Evolutionary conservation across 768 basidiomycete species (phyloP), one percentile per base, ranked within the genome.

Genomic region (Favolaschia claudopus): DNA sequence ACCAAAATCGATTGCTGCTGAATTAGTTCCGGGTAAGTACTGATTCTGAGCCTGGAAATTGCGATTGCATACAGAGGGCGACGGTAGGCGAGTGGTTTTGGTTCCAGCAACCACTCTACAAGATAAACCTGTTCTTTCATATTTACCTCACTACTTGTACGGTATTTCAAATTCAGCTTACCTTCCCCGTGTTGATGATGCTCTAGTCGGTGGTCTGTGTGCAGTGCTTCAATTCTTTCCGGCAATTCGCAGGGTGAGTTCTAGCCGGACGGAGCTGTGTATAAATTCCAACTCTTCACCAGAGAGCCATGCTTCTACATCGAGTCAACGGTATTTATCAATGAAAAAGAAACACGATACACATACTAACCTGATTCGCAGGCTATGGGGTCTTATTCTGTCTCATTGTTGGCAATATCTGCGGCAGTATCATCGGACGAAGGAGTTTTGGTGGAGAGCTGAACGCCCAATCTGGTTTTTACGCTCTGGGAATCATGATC

Each of bases 1-100:
- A 51, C 60, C 60, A 8, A 13, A 3, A 12, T 38, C n/a, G 25
- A 54, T 25, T 24, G 3, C 51, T 6, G 22, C 24, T 22, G 5
- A 47, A 27, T 32, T 62, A 13, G 29, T 43, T 13, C 48, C 50
- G n/a, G 61, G 52, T 60, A 29, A 12, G 36, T 31, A 14, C 28
- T 31, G 14, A 27, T 34, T 43, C 47, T 53, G 22, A 37, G 36
- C 37, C 34, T 22, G 36, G 4, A 13, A 44, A 40, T 39, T 25
- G 36, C 24, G 36, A 29, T 28, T 28, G n/a, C n/a, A n/a, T n/a
- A n/a, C n/a, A n/a, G n/a, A n/a, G n/a, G n/a, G n/a, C n/a, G n/a
- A n/a, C n/a, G n/a, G n/a, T n/a, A 68, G 70, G 70, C 17, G 70
- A 70, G 64, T 72, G 64, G 60, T 68, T 67, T 48, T 70, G 67